Evolutionary conservation across 305 asterid genomes (phyloP).

Genomic region (Ilex paraguariensis): DNA sequence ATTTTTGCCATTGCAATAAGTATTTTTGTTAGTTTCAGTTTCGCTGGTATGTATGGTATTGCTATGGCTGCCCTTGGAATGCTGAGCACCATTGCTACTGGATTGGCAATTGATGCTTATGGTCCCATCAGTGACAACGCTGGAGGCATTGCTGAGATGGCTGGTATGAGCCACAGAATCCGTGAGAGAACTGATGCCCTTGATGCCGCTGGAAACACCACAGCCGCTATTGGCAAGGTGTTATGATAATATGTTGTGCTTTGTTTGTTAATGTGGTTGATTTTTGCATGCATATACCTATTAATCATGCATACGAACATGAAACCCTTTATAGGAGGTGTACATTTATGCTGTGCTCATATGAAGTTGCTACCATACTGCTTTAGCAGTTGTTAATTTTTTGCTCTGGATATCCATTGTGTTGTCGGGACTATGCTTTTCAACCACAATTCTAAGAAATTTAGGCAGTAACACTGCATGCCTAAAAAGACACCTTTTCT

Average conservation of each 20-base stretch:
- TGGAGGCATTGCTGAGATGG: constrained; percentile 30
- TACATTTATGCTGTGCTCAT: too few relatives aligned
- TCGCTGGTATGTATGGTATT: constrained; percentile 22
- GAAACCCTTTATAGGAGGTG: too few relatives aligned
- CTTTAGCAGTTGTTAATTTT: too few relatives aligned
- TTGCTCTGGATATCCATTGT: too few relatives aligned
- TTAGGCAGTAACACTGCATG: too few relatives aligned
- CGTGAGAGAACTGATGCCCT: constrained; percentile 26
- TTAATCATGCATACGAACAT: too few relatives aligned
- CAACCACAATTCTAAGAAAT: too few relatives aligned
- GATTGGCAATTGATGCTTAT: constrained; percentile 25
- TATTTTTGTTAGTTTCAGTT: constrained; percentile 22
- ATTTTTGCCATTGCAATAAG: constrained; percentile 18
- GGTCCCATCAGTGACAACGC: constrained; percentile 26
- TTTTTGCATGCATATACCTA: too few relatives aligned
- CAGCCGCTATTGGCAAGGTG: constrained; percentile 25
- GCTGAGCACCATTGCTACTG: constrained; percentile 24
- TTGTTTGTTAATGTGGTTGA: not conserved
- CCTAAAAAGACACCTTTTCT: too few relatives aligned
- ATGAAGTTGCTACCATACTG: too few relatives aligned
- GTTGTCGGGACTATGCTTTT: too few relatives aligned
- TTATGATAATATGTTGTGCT: not conserved
- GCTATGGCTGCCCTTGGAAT: constrained; percentile 27
- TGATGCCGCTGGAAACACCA: constrained; percentile 28
- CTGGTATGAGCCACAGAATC: constrained; percentile 24